Base-by-base conservation (phyloP, 108 stramenopile species). In the Cylindrotheca closterium region DNA sequence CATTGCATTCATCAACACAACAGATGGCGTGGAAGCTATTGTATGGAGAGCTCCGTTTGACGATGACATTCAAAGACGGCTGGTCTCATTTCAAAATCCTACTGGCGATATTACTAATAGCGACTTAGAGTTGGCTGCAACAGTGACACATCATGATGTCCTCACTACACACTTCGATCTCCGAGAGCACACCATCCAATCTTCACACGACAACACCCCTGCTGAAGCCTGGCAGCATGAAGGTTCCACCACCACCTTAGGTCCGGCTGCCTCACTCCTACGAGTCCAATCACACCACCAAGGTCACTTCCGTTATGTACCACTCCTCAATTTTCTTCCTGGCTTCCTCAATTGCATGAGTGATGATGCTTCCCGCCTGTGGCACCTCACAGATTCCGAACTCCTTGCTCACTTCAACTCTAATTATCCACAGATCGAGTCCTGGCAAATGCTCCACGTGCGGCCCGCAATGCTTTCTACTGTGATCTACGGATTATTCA, bases 121-220 rank as follows among this genome's bases (percentile, higher is more conserved):
- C 7, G 79, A 82, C 42, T 34, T 82, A 10, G 81, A 82, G 47
- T 31, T 70, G 10, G 70, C 77, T 7, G 77, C 61, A 24, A 73
- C 68, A 0, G 47, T 87, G 0, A 54, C 68, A 4, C 82, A 83
- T 31, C 55, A 70, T 21, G 84, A 82, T 24, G 68, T 71, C 29
- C 30, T 78, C 3, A 71, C 57, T 15, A 59, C 60, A 1, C 19
- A 33, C 25, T 60, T 50, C 49, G 70, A 79, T 31, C 24, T 76
- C 22, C 56, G 68, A 1, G 69, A 80, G 53, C 68, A 55, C 28
- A 75, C 77, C 2, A 29, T 57, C 23, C 55, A 60, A 0, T 67
- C 34, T 22, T 45, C 53, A 18, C 63, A 50, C 12, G 76, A 80
- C 62, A 74, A 79, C 55, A 79, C 55, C n/a, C 47, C 68, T n/a